Base-by-base conservation (phyloP, 148 eudicot genomes). In the Rhododendron vialii region DNA sequence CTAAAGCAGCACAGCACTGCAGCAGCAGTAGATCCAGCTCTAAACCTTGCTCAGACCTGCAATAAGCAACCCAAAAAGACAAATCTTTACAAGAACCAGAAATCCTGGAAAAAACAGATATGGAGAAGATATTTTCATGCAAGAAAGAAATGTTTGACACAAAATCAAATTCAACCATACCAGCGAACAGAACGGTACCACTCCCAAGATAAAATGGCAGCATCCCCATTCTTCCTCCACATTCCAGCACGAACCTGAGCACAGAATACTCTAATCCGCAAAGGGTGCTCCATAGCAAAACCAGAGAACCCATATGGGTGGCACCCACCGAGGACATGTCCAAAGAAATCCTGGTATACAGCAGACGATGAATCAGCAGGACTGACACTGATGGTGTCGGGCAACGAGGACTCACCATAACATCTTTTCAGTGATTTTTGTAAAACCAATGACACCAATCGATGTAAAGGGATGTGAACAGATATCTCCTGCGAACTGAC, bases 151-250 rank as follows among this genome's bases (percentile, higher is more conserved):
- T 53, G 12, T 7, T 24, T 1, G 5, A 5, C 22, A 38, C 0
- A 87, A 50, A 47, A 8, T 36, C 82, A 81, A 59, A 20, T 78
- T 81, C 81, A 38, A 57, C 78, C 90, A 69, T 89, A 98, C 99
- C 99, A 94, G 89, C 95, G 97, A 86, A 92, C 95, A 80, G 98
- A 90, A 74, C 95, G 98, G 84, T 98, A 98, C 95, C 93, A 93
- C 74, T 98, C 96, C 86, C 87, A 92, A 80, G 92, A 93, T 80
- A 94, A 59, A 84, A 88, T 82, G 55, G 99, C 93, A 88, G 94
- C 90, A 88, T 98, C 99, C 38, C 98, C 99, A 91, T 98, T 98
- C 88, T 92, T 95, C 84, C 94, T 92, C 99, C 99, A 98, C 98
- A 98, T 95, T 48, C 98, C 98, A 89, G 99, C 98, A 86, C 91